Evolutionary conservation across 1,284 basidiomycete genomes (phyloP), one percentile per base, ranked within the genome.

Genomic region (Leccinum fuscescens): DNA sequence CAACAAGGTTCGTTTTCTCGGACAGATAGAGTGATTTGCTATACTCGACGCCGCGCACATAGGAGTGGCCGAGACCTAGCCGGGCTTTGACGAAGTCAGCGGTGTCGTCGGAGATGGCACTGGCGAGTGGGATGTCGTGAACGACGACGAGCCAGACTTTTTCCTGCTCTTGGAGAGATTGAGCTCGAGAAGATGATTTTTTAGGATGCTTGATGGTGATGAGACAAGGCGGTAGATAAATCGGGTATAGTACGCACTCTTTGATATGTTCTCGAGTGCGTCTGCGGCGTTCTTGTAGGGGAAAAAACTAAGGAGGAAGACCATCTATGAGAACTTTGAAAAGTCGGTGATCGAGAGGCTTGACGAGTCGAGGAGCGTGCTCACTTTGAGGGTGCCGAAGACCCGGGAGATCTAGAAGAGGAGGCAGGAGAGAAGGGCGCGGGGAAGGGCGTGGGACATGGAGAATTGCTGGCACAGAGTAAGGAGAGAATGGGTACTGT

Each of bases 221-320:
- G 14, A 55, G 50, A 46, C 12, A 24, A 12, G 39, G 12, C 20
- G 20, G 20, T 6, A 35, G 4, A 17, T 11, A 5, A 33, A 20
- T 3, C 1, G 11, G 12, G 4, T 12, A 8, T 6, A 3, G 8
- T 11, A 66, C 80, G 56, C 67, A 94, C 96, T 95, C 82, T 98
- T 96, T 5, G 96, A 98, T 15, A 99, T 79, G 71, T 97, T 98
- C 79, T 99, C 95, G 66, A 99, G 81, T 29, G 96, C 97, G 75
- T 98, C 92, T 1, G 94, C 94, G 44, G 96, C 95, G 66, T 84
- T 95, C 76, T 94, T 94, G 84, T 97, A 99, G 2, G 97, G 96
- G 61, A 89, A 84, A 81, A 98, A 99, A 73, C 92, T 96, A 76
- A 92, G 77, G 70, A 99, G 80, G 71, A 88, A 31, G 31, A 11